Evolutionary conservation across 140 eudicot species (phyloP).

Genomic region (Ambrosia hybrid): DNA sequence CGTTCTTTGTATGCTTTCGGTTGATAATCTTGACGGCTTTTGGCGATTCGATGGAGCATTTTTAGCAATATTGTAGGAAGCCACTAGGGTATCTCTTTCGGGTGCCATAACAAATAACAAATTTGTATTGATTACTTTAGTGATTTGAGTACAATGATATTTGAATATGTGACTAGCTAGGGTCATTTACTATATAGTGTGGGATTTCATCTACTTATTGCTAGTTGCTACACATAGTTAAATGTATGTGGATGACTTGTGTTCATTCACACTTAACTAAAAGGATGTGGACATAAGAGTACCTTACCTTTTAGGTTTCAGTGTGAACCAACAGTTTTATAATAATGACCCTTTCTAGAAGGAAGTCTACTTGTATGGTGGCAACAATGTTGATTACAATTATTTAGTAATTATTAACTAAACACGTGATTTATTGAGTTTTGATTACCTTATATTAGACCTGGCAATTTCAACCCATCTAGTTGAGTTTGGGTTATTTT

Average conservation of each 20-base stretch:
- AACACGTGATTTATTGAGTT: neutral
- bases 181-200: slow-evolving; percentile 37
- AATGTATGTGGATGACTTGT: slow-evolving; percentile 34
- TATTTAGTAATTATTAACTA: neutral
- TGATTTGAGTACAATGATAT: neutral
- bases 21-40: slow-evolving; percentile 67
- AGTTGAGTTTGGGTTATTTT: no score
- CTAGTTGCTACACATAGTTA: slow-evolving; percentile 8
- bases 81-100: slow-evolving; percentile 45
- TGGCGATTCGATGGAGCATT: slow-evolving; percentile 31
- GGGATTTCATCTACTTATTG: slow-evolving; percentile 27
- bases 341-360: slow-evolving; percentile 35
- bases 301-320: slow-evolving; percentile 43
- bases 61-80: slow-evolving; percentile 32
- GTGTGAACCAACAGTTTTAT: slow-evolving; percentile 35
- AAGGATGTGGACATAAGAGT: slow-evolving; percentile 44
- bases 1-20: slow-evolving; percentile 72
- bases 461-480: no score
- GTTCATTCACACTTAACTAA: slow-evolving; percentile 26
- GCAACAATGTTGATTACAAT: slow-evolving; percentile 14
- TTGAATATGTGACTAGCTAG: slow-evolving; percentile 9
- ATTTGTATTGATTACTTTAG: slow-evolving; percentile 1
- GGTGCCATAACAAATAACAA: slow-evolving; percentile 55
- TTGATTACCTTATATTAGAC: no score
- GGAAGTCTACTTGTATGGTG: slow-evolving; percentile 29